Evolutionary conservation across 2,329 filamentous ascomycete genomes (phyloP).

Genomic region (Pezicula carpinea): DNA sequence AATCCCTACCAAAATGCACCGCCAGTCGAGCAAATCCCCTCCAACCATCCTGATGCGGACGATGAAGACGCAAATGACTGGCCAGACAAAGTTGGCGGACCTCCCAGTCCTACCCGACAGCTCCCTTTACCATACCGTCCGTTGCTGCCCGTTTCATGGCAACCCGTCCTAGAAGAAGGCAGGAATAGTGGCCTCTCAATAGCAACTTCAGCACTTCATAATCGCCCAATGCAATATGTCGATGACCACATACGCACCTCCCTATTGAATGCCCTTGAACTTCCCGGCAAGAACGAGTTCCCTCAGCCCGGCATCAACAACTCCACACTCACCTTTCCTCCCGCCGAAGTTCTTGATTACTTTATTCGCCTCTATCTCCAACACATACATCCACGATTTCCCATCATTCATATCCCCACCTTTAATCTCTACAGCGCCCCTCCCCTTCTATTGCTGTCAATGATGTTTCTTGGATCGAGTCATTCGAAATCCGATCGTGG

Average conservation of each 20-base stretch:
- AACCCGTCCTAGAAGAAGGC: constrained; percentile 21
- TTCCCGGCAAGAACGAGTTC: constrained; percentile 12
- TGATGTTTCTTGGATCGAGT: constrained; percentile 27
- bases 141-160: constrained; percentile 20
- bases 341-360: constrained; percentile 22
- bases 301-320: constrained; percentile 19
- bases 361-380: constrained; percentile 24
- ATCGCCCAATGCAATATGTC: constrained; percentile 17
- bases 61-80: constrained; percentile 23
- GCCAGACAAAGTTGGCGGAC: constrained; percentile 21
- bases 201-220: constrained; percentile 3
- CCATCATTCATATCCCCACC: constrained; percentile 23
- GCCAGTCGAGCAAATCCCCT: constrained; percentile 3
- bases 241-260: constrained; percentile 13
- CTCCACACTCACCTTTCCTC: constrained; percentile 18
- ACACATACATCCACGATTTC: constrained; percentile 23
- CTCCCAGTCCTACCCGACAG: constrained; percentile 8
- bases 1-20: constrained; percentile 14
- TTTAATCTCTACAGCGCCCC: constrained; percentile 21
- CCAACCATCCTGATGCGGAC: constrained; percentile 19
- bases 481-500: constrained; percentile 22
- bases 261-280: constrained; percentile 16
- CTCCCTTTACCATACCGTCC: constrained; percentile 15
- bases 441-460: constrained; percentile 20
- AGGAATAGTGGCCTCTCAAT: constrained; percentile 11